These are phyloP conservation scores for Trypanosoma theileri DNA, from an alignment of 208 protist species.

Conservation along the genomic window DNA sequence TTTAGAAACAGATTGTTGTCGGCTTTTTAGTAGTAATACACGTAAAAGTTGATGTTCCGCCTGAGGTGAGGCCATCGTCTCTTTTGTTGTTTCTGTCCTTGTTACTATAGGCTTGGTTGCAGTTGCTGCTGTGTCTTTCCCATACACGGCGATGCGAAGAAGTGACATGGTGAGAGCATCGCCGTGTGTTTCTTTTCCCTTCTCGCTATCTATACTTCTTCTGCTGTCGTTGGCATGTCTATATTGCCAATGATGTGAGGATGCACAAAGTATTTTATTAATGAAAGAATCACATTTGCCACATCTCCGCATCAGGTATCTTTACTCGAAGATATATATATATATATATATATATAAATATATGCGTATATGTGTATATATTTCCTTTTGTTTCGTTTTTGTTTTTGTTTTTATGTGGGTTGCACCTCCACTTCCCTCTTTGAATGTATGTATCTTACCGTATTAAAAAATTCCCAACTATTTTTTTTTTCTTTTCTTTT, in stretches of 20 bases:
- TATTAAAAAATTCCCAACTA: too few relatives aligned
- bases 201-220: background rate
- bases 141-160: background rate
- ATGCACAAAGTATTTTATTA: background rate
- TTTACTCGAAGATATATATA: too few relatives aligned
- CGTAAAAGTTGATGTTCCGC: conserved; percentile 2
- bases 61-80: background rate
- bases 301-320: conserved; percentile 19
- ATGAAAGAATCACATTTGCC: background rate
- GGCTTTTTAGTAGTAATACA: conserved; percentile 15
- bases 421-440: background rate
- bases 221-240: background rate
- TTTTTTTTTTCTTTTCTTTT: too few relatives aligned
- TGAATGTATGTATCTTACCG: too few relatives aligned
- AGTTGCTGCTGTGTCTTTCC: background rate
- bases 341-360: too few relatives aligned
- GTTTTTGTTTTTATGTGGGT: too few relatives aligned
- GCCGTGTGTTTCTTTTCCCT: background rate
- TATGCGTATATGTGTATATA: too few relatives aligned
- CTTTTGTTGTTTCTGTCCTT: conserved; percentile 5
- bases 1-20: background rate
- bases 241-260: background rate
- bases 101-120: background rate
- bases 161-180: conserved; percentile 4
- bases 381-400: too few relatives aligned